Evolutionary conservation across 257 asterid genomes (phyloP).

Genomic region (Salvia hispanica): DNA sequence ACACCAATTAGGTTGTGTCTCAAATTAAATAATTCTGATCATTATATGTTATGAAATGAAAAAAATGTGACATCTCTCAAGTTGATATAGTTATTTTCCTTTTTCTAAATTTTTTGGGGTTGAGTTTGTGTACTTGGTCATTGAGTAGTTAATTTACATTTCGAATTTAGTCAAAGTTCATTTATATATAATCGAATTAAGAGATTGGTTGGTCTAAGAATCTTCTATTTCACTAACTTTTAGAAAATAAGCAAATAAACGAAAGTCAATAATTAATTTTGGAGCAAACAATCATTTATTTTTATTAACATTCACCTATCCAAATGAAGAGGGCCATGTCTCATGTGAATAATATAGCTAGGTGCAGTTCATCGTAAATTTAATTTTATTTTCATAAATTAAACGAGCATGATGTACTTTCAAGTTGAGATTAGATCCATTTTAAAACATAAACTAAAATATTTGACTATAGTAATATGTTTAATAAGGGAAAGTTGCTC

Average conservation of each 20-base stretch:
- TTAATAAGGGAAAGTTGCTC: not conserved
- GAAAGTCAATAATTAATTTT: not conserved
- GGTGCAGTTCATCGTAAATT: constrained; percentile 1
- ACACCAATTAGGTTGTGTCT: constrained; percentile 26
- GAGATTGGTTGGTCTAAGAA: constrained; percentile 6
- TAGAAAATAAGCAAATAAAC: not conserved
- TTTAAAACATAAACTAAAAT: not conserved
- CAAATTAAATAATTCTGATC: not conserved
- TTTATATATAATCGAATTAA: not conserved
- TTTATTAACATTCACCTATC: not conserved
- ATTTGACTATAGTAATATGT: not conserved
- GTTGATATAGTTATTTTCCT: too few relatives aligned
- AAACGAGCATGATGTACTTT: not conserved
- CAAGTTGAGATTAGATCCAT: constrained; percentile 4
- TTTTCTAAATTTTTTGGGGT: too few relatives aligned
- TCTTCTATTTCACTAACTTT: not conserved
- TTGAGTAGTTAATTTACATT: too few relatives aligned
- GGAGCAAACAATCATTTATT: not conserved
- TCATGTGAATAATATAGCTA: not conserved
- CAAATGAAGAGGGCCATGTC: not conserved
- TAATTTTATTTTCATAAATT: not conserved
- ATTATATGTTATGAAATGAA: not conserved
- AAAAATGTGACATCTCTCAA: not conserved
- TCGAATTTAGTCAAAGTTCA: constrained; percentile 4
- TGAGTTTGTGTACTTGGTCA: too few relatives aligned